Conservation (phyloP, 305 asterid species). For the Solanum hybrid region DNA sequence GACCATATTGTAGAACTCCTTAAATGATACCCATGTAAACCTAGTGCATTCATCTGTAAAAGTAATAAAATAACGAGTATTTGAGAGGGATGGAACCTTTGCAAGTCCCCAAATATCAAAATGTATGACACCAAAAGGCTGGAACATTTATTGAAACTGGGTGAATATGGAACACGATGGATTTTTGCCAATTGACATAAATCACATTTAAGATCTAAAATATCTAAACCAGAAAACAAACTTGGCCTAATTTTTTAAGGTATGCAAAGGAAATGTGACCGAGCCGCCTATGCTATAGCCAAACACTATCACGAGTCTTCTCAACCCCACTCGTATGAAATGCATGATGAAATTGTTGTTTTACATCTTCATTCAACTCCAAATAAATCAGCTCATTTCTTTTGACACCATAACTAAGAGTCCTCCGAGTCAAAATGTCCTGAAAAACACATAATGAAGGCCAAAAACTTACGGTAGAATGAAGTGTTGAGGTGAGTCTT, state of each 20-base stretch:
- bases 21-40: slow-evolving; percentile 9
- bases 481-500: not conserved
- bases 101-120: too few relatives aligned
- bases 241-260: not conserved
- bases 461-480: not conserved
- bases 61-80: too few relatives aligned
- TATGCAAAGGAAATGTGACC: not conserved
- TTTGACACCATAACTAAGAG: slow-evolving; percentile 4
- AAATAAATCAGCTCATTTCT: not conserved
- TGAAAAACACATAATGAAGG: not conserved
- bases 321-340: too few relatives aligned
- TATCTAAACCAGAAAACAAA: not conserved
- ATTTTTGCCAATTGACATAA: not conserved
- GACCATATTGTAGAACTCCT: not conserved
- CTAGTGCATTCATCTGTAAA: too few relatives aligned
- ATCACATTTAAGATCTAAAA: not conserved
- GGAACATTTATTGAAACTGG: not conserved
- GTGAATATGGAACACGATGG: not conserved
- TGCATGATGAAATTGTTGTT: not conserved
- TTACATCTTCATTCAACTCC: not conserved
- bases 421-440: not conserved
- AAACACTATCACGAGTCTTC: too few relatives aligned
- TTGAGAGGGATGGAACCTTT: too few relatives aligned
- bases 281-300: not conserved
- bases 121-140: not conserved